Conservation (phyloP, 1,284 basidiomycete genomes). For the Marasmius sp. region DNA sequence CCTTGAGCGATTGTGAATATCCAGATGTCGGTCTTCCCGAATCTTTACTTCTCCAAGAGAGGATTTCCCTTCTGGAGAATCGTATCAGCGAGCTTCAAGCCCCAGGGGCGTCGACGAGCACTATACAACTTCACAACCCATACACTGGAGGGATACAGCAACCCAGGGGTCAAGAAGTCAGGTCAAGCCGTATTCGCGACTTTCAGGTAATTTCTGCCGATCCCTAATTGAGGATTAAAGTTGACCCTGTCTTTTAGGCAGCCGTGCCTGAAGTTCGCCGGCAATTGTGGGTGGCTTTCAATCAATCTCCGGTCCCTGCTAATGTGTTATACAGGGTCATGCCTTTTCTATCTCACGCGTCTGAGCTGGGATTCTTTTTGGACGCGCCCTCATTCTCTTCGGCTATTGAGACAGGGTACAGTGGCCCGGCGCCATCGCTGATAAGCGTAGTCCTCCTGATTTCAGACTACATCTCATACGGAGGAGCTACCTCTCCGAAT, state of each 20-base stretch:
- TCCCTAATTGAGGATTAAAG: background rate
- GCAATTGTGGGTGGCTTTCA: background rate
- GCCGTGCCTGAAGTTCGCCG: background rate
- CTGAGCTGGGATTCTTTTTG: slow-evolving; percentile 39
- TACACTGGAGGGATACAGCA: background rate
- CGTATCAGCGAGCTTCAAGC: slow-evolving; percentile 7
- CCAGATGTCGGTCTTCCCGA: slow-evolving; percentile 1
- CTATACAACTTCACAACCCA: slow-evolving; percentile 5
- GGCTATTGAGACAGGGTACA: background rate
- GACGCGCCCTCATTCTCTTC: slow-evolving; percentile 27
- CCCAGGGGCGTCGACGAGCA: background rate
- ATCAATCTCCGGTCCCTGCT: background rate
- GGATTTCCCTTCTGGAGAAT: slow-evolving; percentile 7
- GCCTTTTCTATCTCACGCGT: slow-evolving; percentile 30
- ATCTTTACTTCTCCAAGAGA: slow-evolving; percentile 7
- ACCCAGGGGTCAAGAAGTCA: background rate
- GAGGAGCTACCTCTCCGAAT: background rate
- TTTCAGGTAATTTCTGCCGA: background rate
- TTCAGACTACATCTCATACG: background rate
- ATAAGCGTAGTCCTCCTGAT: background rate
- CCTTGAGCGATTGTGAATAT: slow-evolving; percentile 11
- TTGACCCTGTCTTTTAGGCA: background rate
- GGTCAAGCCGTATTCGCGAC: background rate
- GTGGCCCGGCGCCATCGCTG: background rate
- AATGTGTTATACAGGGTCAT: slow-evolving; percentile 25